Evolutionary conservation across 805 yeast species (phyloP).

Genomic region (Sugiyamaella americana): DNA sequence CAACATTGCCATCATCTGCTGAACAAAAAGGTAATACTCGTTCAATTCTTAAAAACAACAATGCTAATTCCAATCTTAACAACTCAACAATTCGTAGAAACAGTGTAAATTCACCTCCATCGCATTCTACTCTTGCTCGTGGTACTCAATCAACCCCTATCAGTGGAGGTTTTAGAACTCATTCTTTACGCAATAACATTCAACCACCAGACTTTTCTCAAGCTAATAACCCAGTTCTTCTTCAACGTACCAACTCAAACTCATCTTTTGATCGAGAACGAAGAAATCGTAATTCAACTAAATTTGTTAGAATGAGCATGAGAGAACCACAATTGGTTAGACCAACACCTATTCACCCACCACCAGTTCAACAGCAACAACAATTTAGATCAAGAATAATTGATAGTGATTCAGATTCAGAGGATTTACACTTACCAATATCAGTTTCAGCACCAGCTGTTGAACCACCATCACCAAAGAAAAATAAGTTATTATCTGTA

Average conservation of each 20-base stretch:
- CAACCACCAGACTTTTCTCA: conserved; percentile 8
- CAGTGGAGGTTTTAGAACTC: conserved; percentile 10
- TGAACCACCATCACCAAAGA: conserved; percentile 5
- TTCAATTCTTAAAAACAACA: neutral
- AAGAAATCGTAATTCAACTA: neutral
- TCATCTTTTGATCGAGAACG: conserved; percentile 12
- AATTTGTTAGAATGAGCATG: conserved; percentile 6
- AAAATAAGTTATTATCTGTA: conserved; percentile 20
- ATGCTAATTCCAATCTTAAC: neutral
- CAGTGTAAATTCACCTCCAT: neutral
- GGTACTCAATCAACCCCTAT: neutral
- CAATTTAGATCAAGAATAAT: conserved; percentile 29
- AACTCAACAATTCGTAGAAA: neutral
- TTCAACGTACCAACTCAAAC: conserved; percentile 6
- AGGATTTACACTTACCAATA: conserved; percentile 17
- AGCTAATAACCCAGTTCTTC: neutral
- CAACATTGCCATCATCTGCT: neutral
- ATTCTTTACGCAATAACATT: conserved; percentile 9
- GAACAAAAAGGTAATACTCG: conserved; percentile 1
- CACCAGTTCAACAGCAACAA: neutral
- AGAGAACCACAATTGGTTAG: neutral
- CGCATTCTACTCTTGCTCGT: conserved; percentile 2
- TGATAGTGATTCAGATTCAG: conserved; percentile 30
- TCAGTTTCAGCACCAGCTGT: conserved; percentile 1
- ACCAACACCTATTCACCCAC: neutral